A percentile compares a stretch with the other conserved stretches of the same genome.
Evolutionary conservation across 2,329 filamentous ascomycete species (phyloP).

Genomic region (Emmonsiellopsis sp.): DNA sequence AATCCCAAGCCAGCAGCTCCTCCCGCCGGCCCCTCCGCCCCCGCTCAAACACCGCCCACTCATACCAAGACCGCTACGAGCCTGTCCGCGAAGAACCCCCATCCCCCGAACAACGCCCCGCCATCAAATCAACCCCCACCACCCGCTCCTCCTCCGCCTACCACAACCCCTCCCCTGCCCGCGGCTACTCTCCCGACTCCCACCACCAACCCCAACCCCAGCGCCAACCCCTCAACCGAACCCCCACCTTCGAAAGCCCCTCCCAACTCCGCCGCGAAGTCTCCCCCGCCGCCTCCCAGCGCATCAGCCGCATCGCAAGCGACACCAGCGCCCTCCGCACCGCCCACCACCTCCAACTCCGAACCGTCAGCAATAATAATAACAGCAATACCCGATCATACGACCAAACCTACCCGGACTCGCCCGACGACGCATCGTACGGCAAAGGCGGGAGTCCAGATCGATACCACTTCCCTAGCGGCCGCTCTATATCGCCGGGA

Average conservation of each 20-base stretch:
- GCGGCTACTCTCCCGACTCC: constrained; percentile 34
- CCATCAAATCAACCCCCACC: constrained; percentile 38
- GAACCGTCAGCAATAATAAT: constrained; percentile 29
- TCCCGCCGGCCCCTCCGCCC: constrained; percentile 42
- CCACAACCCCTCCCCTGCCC: constrained; percentile 27
- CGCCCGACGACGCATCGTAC: constrained; percentile 42
- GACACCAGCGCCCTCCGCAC: constrained; percentile 44
- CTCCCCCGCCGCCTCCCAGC: constrained; percentile 37
- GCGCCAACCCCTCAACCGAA: constrained; percentile 43
- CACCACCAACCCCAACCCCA: constrained; percentile 15
- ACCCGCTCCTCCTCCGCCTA: constrained; percentile 28
- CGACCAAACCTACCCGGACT: constrained; percentile 39
- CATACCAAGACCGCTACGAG: constrained; percentile 52
- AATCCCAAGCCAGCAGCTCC: constrained; percentile 19
- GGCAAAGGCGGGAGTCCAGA: constrained; percentile 42
- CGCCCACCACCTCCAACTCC: constrained; percentile 41
- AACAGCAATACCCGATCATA: constrained; percentile 21
- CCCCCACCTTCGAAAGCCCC: constrained; percentile 52
- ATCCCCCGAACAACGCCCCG: constrained; percentile 41
- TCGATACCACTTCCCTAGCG: constrained; percentile 24
- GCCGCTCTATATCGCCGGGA: constrained; percentile 43
- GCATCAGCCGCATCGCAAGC: constrained; percentile 45
- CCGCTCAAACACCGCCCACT: constrained; percentile 56
- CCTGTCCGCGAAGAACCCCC: constrained; percentile 48
- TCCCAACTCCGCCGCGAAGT: constrained; percentile 45